Conservation (phyloP, 768 basidiomycete species). For the Sporobolomyces roseus region DNA sequence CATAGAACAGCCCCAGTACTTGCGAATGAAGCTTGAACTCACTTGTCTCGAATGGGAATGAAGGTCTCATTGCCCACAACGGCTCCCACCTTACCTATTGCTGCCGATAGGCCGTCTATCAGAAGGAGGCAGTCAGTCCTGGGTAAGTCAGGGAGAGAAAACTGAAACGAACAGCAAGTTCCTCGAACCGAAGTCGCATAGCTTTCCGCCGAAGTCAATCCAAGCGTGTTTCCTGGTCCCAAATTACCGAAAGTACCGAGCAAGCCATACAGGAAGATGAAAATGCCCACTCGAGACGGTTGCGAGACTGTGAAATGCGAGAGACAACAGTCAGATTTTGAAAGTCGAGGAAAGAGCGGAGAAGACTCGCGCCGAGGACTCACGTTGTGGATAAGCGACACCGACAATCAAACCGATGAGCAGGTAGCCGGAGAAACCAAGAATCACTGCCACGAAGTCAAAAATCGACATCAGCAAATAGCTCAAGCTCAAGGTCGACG, state of each 20-base stretch:
- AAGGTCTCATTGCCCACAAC: slow-evolving; percentile 67
- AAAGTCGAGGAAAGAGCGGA: neutral
- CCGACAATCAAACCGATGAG: slow-evolving; percentile 60
- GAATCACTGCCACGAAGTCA: slow-evolving; percentile 6
- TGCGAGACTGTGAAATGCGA: slow-evolving; percentile 51
- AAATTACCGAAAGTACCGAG: slow-evolving; percentile 15
- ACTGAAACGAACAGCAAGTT: slow-evolving; percentile 53
- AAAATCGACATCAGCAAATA: neutral
- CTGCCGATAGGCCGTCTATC: slow-evolving; percentile 60
- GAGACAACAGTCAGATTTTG: too few relatives aligned
- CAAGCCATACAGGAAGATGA: slow-evolving; percentile 65
- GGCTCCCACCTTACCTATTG: slow-evolving; percentile 59
- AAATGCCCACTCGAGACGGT: slow-evolving; percentile 57
- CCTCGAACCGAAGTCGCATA: slow-evolving; percentile 61
- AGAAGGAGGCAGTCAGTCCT: neutral
- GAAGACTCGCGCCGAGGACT: neutral
- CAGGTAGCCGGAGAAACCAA: slow-evolving; percentile 52
- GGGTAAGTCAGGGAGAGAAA: neutral
- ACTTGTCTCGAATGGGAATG: slow-evolving; percentile 56
- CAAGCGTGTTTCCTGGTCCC: slow-evolving; percentile 66
- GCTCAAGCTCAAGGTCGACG: neutral
- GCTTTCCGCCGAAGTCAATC: slow-evolving; percentile 59
- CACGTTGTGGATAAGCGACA: slow-evolving; percentile 55
- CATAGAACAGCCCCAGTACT: neutral
- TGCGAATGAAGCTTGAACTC: neutral